A percentile compares a stretch with the other conserved stretches of the same genome.
Evolutionary conservation across 2,329 filamentous ascomycete species (phyloP).

Genomic region (Cercospora zeae-maydis): DNA sequence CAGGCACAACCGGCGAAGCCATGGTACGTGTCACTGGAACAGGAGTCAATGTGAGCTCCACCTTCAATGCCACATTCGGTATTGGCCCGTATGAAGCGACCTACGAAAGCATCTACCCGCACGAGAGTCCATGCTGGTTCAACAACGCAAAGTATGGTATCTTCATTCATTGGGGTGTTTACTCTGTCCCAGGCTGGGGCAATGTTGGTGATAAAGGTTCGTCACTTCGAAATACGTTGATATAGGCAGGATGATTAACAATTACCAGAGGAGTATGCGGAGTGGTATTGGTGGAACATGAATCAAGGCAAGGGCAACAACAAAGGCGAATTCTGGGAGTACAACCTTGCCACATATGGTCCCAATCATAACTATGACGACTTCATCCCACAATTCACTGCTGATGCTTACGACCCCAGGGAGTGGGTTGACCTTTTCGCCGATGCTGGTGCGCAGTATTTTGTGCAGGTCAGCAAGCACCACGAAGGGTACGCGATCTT

Average conservation of each 20-base stretch:
- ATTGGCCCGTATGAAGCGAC: conserved; percentile 28
- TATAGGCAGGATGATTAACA: background rate
- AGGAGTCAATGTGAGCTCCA: conserved; percentile 29
- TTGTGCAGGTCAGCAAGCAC: conserved; percentile 46
- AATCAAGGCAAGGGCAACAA: conserved; percentile 41
- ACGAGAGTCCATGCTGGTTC: conserved; percentile 54
- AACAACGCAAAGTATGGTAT: conserved; percentile 57
- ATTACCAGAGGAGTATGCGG: conserved; percentile 27
- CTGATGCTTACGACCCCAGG: conserved; percentile 49
- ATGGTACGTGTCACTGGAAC: conserved; percentile 32
- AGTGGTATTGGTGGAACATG: conserved; percentile 50
- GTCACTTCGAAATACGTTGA: background rate
- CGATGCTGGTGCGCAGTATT: conserved; percentile 50
- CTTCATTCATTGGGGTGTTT: conserved; percentile 59
- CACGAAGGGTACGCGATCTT: conserved; percentile 49
- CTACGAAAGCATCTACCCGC: conserved; percentile 31
- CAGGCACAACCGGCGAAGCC: conserved; percentile 34
- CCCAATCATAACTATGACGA: conserved; percentile 55
- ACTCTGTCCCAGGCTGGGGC: conserved; percentile 56
- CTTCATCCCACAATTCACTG: conserved; percentile 54
- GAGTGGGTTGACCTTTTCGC: conserved; percentile 54
- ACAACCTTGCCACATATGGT: conserved; percentile 52
- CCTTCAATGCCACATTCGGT: conserved; percentile 38
- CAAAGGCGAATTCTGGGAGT: conserved; percentile 47
- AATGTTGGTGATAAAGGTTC: conserved; percentile 40